Percentiles rank a stretch among this genome's conserved stretches.
These are phyloP conservation scores for Scutellaria barbata DNA, from an alignment of 257 asterid genomes.

Conservation along the genomic window DNA sequence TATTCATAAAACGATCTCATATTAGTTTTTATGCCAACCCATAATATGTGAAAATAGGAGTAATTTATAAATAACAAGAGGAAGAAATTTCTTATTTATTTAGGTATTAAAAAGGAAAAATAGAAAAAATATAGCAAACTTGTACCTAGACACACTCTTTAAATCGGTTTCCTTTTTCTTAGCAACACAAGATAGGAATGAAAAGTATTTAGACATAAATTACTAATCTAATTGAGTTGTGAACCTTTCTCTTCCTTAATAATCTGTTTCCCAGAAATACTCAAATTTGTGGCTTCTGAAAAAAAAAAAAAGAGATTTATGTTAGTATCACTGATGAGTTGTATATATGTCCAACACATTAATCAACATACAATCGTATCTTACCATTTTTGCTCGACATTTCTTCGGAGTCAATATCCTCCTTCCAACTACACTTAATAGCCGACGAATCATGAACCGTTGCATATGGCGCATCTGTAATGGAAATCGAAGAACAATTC, in stretches of 20 bases:
- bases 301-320: not conserved
- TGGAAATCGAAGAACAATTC: conserved; percentile 43
- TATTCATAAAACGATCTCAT: too few relatives aligned
- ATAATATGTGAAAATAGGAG: too few relatives aligned
- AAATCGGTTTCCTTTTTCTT: conserved; percentile 1
- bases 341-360: not conserved
- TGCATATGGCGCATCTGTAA: conserved; percentile 29
- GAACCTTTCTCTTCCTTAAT: conserved; percentile 30
- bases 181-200: conserved; percentile 1
- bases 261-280: conserved; percentile 23
- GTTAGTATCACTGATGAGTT: too few relatives aligned
- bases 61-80: too few relatives aligned
- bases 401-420: conserved; percentile 47
- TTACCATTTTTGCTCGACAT: conserved; percentile 52
- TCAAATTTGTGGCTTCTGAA: conserved; percentile 36
- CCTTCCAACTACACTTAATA: conserved; percentile 41
- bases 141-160: conserved; percentile 9
- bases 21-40: too few relatives aligned
- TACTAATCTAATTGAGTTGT: conserved; percentile 11
- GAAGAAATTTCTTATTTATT: too few relatives aligned
- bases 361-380: conserved; percentile 10
- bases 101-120: too few relatives aligned
- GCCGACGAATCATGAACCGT: conserved; percentile 43
- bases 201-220: conserved; percentile 14
- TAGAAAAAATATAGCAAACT: not conserved